These are phyloP conservation scores for Fagopyrum tataricum DNA, from an alignment of 148 eudicot species.

Conservation along the genomic window DNA sequence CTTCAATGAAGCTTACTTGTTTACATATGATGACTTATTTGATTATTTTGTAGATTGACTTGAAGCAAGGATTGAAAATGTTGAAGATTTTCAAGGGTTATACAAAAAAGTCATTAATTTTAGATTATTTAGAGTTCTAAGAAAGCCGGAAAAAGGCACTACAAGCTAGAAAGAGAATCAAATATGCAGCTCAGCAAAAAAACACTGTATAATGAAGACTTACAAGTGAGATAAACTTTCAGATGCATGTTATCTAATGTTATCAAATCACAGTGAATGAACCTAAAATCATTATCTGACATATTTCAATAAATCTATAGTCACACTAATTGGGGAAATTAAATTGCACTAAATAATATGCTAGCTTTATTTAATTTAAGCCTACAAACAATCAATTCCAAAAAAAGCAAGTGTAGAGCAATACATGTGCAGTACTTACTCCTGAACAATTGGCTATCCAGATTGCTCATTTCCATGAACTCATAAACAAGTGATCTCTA, in stretches of 20 bases:
- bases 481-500: slow-evolving; percentile 82
- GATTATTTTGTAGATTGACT: slow-evolving; percentile 40
- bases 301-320: too few species aligned
- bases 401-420: not conserved
- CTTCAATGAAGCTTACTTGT: too few species aligned
- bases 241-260: too few species aligned
- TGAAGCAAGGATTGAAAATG: slow-evolving; percentile 78
- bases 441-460: slow-evolving; percentile 67
- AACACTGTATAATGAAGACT: slow-evolving; percentile 18
- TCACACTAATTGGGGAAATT: not conserved
- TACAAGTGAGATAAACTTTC: slow-evolving; percentile 25
- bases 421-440: slow-evolving; percentile 28
- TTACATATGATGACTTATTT: too few species aligned
- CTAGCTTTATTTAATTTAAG: not conserved
- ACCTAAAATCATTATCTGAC: too few species aligned
- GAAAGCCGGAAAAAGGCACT: slow-evolving; percentile 57
- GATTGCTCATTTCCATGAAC: slow-evolving; percentile 65
- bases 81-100: slow-evolving; percentile 70
- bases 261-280: not conserved
- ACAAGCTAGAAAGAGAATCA: slow-evolving; percentile 43
- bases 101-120: slow-evolving; percentile 42
- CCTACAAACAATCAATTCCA: not conserved
- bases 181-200: slow-evolving; percentile 22
- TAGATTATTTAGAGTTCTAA: slow-evolving; percentile 74
- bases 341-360: not conserved